Conservation (phyloP, 768 basidiomycete genomes). For the Daedaleopsis nitida region DNA sequence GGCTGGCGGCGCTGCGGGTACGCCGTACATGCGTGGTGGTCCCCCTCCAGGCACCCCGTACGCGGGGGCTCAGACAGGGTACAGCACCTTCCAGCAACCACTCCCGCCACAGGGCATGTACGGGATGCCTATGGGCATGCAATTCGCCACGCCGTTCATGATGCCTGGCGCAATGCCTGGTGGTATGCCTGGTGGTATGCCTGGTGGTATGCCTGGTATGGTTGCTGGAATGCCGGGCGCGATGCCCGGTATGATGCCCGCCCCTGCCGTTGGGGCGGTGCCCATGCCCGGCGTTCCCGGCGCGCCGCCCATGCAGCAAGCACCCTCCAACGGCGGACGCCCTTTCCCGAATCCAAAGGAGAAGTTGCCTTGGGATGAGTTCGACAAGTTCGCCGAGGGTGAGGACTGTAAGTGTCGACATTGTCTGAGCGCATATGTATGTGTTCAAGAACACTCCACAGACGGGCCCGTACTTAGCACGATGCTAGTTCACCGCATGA, state of each 20-base stretch:
- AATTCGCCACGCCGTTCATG: conserved; percentile 16
- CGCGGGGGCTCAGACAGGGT: conserved; percentile 8
- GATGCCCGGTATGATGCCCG: conserved; percentile 11
- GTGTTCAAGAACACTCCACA: conserved; percentile 27
- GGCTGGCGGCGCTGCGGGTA: background rate
- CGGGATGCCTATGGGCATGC: conserved; percentile 9
- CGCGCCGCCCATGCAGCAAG: conserved; percentile 20
- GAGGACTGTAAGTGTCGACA: conserved; percentile 40
- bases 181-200: conserved; percentile 9
- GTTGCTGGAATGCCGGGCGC: conserved; percentile 13
- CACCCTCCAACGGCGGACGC: conserved; percentile 11
- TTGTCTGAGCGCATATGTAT: background rate
- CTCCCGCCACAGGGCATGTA: conserved; percentile 10
- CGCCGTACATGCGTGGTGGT: conserved; percentile 7
- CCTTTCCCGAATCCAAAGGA: conserved; percentile 2
- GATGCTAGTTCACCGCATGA: conserved; percentile 52
- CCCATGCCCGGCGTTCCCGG: conserved; percentile 4
- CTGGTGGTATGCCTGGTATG: conserved; percentile 3
- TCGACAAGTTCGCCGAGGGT: conserved; percentile 42
- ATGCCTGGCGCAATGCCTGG: conserved; percentile 12
- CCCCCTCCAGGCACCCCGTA: conserved; percentile 15
- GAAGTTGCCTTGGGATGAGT: conserved; percentile 27
- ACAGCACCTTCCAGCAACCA: conserved; percentile 15
- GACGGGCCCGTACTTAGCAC: conserved; percentile 75
- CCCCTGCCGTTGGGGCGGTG: conserved; percentile 5